Conservation (phyloP, 2,329 filamentous ascomycete species). For the Verticillium nubilum region DNA sequence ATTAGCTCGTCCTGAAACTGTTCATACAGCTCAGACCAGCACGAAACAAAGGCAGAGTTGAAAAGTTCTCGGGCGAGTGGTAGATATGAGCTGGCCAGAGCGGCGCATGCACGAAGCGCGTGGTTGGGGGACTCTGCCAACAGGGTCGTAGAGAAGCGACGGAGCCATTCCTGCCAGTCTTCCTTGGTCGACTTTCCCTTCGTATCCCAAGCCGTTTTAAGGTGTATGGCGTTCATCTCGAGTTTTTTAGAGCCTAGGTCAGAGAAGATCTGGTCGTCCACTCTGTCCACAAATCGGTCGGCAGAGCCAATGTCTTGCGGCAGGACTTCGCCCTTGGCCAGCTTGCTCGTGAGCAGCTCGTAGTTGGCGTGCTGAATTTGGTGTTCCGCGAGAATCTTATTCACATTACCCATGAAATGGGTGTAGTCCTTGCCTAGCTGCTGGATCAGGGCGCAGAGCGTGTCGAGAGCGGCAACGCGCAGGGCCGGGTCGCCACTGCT, state of each 20-base stretch:
- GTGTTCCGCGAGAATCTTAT: conserved; percentile 74
- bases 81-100: conserved; percentile 83
- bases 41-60: conserved; percentile 98
- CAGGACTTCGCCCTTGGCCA: conserved; percentile 91
- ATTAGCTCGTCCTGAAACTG: conserved; percentile 97
- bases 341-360: conserved; percentile 82
- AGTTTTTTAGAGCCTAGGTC: conserved; percentile 90
- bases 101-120: conserved; percentile 86
- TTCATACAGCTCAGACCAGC: conserved; percentile 96
- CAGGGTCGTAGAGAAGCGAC: conserved; percentile 90
- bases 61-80: conserved; percentile 91
- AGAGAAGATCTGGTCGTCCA: conserved; percentile 74
- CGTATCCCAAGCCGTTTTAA: conserved; percentile 96
- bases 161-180: conserved; percentile 99
- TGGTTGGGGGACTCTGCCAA: conserved; percentile 95
- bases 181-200: conserved; percentile 95
- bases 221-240: conserved; percentile 93
- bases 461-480: conserved; percentile 82
- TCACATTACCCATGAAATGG: conserved; percentile 89
- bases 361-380: conserved; percentile 89
- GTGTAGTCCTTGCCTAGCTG: conserved; percentile 94
- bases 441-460: conserved; percentile 89
- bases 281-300: conserved; percentile 68
- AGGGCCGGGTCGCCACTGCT: conserved; percentile 66
- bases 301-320: conserved; percentile 91